phyloP scores from a whole-genome alignment of 371 early-diverging fungal species.

The Saksenaea vasiformis region DNA sequence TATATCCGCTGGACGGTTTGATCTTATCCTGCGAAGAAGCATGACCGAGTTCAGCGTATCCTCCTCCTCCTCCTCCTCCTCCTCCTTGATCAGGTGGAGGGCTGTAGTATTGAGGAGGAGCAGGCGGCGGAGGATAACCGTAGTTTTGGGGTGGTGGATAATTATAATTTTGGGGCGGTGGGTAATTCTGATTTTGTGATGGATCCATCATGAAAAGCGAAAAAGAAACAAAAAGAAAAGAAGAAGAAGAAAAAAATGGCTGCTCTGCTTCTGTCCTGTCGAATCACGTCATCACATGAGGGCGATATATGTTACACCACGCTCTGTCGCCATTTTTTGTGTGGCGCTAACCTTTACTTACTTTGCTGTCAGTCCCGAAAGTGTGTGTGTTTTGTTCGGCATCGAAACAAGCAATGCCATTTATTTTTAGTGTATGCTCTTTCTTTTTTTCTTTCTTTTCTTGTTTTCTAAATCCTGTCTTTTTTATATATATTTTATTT shows the following conservation, averaged over 20 bases:
- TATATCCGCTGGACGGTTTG: conserved; percentile 44
- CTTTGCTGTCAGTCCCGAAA: too few relatives aligned
- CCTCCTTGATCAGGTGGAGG: too few relatives aligned
- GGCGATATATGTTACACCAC: neutral
- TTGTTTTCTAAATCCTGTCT: too few relatives aligned
- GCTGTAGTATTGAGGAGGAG: too few relatives aligned
- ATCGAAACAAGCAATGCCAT: too few relatives aligned
- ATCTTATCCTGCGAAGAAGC: conserved; percentile 18
- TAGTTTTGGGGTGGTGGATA: neutral
- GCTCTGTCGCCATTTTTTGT: neutral
- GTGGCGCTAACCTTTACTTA: too few relatives aligned
- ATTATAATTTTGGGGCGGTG: neutral
- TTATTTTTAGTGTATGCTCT: too few relatives aligned
- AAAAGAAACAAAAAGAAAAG: neutral
- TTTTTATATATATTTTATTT: too few relatives aligned
- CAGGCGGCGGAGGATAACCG: neutral
- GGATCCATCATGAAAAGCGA: neutral
- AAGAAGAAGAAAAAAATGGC: neutral
- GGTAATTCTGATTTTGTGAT: neutral
- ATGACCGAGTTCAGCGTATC: neutral
- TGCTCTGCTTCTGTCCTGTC: neutral
- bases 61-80: too few relatives aligned
- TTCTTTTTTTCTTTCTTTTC: too few relatives aligned
- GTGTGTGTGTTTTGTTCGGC: too few relatives aligned
- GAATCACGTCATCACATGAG: neutral